Evolutionary conservation across 345 rosid species (phyloP).

Genomic region (Crucihimalaya himalaica): DNA sequence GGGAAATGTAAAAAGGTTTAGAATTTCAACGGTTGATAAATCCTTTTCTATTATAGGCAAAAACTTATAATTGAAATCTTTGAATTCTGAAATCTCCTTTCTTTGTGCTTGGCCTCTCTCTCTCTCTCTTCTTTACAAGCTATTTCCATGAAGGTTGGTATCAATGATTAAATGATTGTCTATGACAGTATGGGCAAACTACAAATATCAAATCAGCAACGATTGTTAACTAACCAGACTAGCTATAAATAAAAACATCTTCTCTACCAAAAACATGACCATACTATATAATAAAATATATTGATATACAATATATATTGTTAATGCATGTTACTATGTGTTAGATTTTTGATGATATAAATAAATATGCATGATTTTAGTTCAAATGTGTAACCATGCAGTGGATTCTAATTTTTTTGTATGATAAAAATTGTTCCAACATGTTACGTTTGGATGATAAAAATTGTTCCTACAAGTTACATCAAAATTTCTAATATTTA

Average conservation of each 20-base stretch:
- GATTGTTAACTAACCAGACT: neutral
- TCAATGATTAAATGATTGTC: neutral
- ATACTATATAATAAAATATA: too few relatives aligned
- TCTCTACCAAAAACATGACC: neutral
- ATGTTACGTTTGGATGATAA: too few relatives aligned
- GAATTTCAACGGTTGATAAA: slow-evolving; percentile 32
- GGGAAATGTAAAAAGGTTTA: slow-evolving; percentile 18
- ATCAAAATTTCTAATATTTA: too few relatives aligned
- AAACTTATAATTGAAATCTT: slow-evolving; percentile 13
- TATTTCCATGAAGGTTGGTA: slow-evolving; percentile 15
- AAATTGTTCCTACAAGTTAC: too few relatives aligned
- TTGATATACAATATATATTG: too few relatives aligned
- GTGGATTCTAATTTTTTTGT: too few relatives aligned
- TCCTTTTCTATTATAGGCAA: slow-evolving; percentile 37
- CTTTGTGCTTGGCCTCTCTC: slow-evolving; percentile 36
- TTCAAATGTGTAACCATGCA: too few relatives aligned
- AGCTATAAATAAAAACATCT: neutral
- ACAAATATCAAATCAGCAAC: slow-evolving; percentile 7
- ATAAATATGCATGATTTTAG: too few relatives aligned
- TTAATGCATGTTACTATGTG: too few relatives aligned
- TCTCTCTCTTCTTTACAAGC: slow-evolving; percentile 4
- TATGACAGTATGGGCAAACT: neutral
- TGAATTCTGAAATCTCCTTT: slow-evolving; percentile 32
- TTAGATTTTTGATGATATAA: too few relatives aligned
- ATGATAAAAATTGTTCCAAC: too few relatives aligned